A percentile compares a stretch with the other conserved stretches of the same genome.
Evolutionary conservation across 768 basidiomycete genomes (phyloP).

Genomic region (Boletellus ananas): DNA sequence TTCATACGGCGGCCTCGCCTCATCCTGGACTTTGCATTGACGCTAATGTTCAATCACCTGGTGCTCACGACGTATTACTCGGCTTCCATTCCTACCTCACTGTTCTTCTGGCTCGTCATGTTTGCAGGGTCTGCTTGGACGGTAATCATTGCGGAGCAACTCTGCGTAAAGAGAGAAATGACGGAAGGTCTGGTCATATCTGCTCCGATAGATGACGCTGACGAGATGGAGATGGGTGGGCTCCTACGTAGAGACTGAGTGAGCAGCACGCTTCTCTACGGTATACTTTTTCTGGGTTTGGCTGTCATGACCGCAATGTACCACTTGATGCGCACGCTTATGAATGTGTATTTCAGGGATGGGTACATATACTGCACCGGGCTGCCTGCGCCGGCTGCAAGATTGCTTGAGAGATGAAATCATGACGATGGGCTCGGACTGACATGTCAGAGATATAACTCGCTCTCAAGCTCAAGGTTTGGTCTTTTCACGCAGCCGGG

Average conservation of each 20-base stretch:
- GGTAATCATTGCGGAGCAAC: conserved; percentile 82
- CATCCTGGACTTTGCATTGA: conserved; percentile 91
- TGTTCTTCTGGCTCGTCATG: conserved; percentile 90
- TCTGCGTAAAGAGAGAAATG: conserved; percentile 91
- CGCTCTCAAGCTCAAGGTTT: conserved; percentile 15
- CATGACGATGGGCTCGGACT: background rate
- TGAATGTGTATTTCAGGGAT: conserved; percentile 12
- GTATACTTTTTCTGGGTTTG: conserved; percentile 2
- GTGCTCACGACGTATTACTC: conserved; percentile 88
- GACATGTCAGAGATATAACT: background rate
- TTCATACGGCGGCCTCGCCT: conserved; percentile 89
- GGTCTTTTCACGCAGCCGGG: background rate
- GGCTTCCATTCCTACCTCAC: conserved; percentile 67
- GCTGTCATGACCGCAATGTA: conserved; percentile 20
- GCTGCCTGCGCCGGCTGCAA: conserved; percentile 1
- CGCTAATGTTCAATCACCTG: conserved; percentile 87
- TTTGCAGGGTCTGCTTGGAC: conserved; percentile 65
- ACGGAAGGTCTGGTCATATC: conserved; percentile 68
- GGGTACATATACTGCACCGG: conserved; percentile 6
- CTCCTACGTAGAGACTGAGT: conserved; percentile 56
- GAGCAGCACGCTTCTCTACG: conserved; percentile 34
- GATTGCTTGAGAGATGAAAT: conserved; percentile 4
- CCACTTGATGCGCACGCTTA: conserved; percentile 10
- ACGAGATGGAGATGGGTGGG: conserved; percentile 54
- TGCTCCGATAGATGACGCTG: conserved; percentile 39